Evolutionary conservation across 805 yeast genomes (phyloP), one percentile per base, ranked within the genome.

Genomic region (Barnettozyma populi): DNA sequence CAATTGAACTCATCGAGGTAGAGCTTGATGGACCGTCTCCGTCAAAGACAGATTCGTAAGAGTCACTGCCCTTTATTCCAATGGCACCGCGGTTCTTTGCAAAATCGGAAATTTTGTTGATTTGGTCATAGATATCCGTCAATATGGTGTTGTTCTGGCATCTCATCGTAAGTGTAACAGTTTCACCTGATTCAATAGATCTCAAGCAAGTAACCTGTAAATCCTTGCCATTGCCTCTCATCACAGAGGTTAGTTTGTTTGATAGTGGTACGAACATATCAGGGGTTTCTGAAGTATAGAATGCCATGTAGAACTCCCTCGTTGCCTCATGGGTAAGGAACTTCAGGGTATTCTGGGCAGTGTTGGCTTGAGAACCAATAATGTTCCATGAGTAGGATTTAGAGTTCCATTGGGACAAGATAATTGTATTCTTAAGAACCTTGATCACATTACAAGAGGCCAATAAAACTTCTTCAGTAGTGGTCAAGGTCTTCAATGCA

Each of bases 1-100:
- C 51, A 8, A 55, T 39, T 10, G 59, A 52, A 13, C 56, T 52
- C 62, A 60, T 59, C 20, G 56, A 49, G 1, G 64, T 57, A 19
- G 60, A 55, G 40, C 51, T 57, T 5, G 59, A 54, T 21, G 64
- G 59, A 25, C 46, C 47, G 7, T 35, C 41, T 18, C 24, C 19
- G 37, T 56, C 60, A 38, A 57, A 57, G 16, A 47, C 57, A 9
- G 49, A 41, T 1, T 32, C 32, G 24, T 47, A 47, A 3, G 50
- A 47, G 23, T 43, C 47, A 39, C 50, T 47, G 5, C 25, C 16
- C 34, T 32, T 34, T 19, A 47, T 23, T n/a, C 35, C 21, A 9
- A 34, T 41, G 13, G 40, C 32, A 31, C 41, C 44, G 4, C 27
- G 27, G 16, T 14, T 37, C 10, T 37, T n/a, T 7, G 23, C 48